phyloP scores from a whole-genome alignment of 108 stramenopile species.

The Cyclotella kingstonii region DNA sequence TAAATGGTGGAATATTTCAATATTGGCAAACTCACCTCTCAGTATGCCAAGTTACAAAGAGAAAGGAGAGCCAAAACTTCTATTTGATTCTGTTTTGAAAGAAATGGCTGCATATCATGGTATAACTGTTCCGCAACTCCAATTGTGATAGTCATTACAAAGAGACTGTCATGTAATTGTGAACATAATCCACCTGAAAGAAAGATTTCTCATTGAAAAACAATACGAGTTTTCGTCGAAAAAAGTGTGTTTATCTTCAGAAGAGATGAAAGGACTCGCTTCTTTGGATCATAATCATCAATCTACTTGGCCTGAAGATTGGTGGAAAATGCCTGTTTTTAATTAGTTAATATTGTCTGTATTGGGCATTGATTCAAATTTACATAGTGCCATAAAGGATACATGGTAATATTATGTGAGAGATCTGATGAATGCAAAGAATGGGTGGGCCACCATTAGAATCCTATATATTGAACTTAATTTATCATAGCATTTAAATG shows the following conservation, averaged over 20 bases:
- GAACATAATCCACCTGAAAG: slow-evolving; percentile 49
- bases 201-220: slow-evolving; percentile 39
- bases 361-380: not conserved
- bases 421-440: no score
- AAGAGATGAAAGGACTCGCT: slow-evolving; percentile 61
- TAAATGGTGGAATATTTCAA: slow-evolving; percentile 54
- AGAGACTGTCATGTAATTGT: slow-evolving; percentile 58
- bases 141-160: slow-evolving; percentile 71
- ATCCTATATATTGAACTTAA: no score
- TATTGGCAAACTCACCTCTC: slow-evolving; percentile 83
- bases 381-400: not conserved
- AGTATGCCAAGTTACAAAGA: slow-evolving; percentile 71
- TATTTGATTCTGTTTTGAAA: slow-evolving; percentile 54
- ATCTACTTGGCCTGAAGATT: slow-evolving; percentile 76
- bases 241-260: slow-evolving; percentile 7
- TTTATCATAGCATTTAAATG: no score
- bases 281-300: slow-evolving; percentile 59
- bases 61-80: slow-evolving; percentile 47
- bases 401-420: no score
- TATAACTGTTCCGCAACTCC: slow-evolving; percentile 57
- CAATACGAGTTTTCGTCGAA: slow-evolving; percentile 26
- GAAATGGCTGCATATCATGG: slow-evolving; percentile 45
- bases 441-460: no score
- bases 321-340: slow-evolving; percentile 80
- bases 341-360: slow-evolving; percentile 26